Evolutionary conservation across 2,329 filamentous ascomycete genomes (phyloP).

Genomic region (Aspergillus latus): DNA sequence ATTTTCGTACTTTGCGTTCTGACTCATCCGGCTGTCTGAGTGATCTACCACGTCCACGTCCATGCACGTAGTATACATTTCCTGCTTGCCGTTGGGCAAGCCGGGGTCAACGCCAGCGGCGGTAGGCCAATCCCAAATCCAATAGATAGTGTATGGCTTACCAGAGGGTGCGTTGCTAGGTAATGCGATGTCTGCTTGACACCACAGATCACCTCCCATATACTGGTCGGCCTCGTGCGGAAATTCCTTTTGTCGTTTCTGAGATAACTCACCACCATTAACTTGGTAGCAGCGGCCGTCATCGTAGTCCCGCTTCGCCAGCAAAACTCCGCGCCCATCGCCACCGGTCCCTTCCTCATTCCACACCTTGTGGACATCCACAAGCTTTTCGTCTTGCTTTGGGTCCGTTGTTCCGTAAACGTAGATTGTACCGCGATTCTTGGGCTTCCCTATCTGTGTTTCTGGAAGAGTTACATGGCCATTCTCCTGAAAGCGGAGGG

Average conservation of each 20-base stretch:
- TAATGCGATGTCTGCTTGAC: conserved; percentile 77
- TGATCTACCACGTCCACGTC: conserved; percentile 45
- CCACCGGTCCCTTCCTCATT: conserved; percentile 77
- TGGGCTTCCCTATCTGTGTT: conserved; percentile 59
- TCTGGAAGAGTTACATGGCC: conserved; percentile 67
- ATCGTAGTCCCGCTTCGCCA: conserved; percentile 79
- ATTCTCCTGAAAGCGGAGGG: conserved; percentile 71
- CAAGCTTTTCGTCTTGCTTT: conserved; percentile 58
- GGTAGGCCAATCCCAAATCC: conserved; percentile 94
- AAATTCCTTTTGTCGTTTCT: conserved; percentile 58
- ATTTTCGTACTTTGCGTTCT: conserved; percentile 25
- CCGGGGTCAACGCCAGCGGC: conserved; percentile 37
- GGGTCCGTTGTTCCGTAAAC: conserved; percentile 70
- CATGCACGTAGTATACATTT: conserved; percentile 53
- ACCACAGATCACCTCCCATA: conserved; percentile 65
- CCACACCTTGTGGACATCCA: conserved; percentile 72
- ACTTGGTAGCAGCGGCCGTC: conserved; percentile 87
- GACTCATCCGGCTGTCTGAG: conserved; percentile 17
- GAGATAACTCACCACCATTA: conserved; percentile 61
- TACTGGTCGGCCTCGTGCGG: conserved; percentile 52
- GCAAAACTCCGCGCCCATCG: conserved; percentile 71
- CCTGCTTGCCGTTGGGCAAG: conserved; percentile 43
- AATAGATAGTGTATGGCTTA: conserved; percentile 78
- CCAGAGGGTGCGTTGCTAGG: conserved; percentile 63
- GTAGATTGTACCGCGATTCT: conserved; percentile 69